Conservation (phyloP, 73 alveolate species). For the Effrenium voratum region DNA sequence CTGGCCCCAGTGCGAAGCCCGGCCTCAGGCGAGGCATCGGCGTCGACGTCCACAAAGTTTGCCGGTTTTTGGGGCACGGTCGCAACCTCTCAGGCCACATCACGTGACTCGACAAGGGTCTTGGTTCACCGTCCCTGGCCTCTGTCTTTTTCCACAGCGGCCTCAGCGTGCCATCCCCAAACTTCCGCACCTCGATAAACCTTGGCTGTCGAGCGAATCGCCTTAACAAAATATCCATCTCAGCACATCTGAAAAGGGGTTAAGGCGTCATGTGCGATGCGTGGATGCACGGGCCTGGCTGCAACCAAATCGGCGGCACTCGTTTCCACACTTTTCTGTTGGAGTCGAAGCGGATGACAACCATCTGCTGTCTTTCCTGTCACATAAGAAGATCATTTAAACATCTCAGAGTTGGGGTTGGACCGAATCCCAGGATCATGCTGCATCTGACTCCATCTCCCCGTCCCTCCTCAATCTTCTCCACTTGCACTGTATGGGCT, state of each 20-base stretch:
- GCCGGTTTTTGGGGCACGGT: conserved; percentile 67
- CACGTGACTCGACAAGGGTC: neutral
- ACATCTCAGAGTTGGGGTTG: neutral
- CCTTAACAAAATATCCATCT: neutral
- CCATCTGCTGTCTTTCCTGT: conserved; percentile 91
- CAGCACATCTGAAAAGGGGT: neutral
- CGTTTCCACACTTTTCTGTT: conserved; percentile 76
- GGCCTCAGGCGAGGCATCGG: neutral
- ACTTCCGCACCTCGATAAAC: conserved; percentile 73
- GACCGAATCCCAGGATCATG: neutral
- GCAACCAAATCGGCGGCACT: conserved; percentile 18
- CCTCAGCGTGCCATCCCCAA: conserved; percentile 88
- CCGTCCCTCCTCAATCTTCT: conserved; percentile 48
- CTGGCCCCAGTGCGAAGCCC: too few relatives aligned
- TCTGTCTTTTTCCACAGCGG: conserved; percentile 92
- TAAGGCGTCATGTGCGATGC: neutral
- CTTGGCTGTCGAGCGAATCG: neutral
- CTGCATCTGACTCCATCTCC: neutral
- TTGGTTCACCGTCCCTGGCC: neutral
- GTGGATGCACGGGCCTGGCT: neutral
- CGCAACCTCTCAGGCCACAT: conserved; percentile 19
- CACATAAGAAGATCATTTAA: neutral
- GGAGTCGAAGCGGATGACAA: conserved; percentile 91
- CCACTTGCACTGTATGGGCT: conserved; percentile 70
- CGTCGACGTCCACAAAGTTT: conserved; percentile 72